These are phyloP conservation scores for Apophysomyces elegans DNA, from an alignment of 371 early-diverging fungal species.

Conservation along the genomic window DNA sequence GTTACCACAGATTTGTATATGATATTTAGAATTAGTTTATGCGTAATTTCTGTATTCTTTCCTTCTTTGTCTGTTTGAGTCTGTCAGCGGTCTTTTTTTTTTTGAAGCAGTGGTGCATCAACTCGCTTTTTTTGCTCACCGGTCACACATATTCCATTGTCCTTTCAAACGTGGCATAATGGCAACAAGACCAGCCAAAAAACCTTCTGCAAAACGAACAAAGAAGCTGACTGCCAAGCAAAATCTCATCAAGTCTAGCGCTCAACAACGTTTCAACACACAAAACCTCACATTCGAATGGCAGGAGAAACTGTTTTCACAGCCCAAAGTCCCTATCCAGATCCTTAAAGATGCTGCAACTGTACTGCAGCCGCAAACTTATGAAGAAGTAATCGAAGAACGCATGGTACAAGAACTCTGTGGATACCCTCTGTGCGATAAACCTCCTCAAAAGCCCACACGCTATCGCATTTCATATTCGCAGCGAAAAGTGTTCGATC, in stretches of 20 bases:
- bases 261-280: constrained; percentile 48
- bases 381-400: constrained; percentile 68
- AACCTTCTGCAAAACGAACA: constrained; percentile 17
- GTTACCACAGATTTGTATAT: too few relatives aligned
- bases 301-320: constrained; percentile 60
- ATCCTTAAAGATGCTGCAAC: constrained; percentile 39
- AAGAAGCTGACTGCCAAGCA: constrained; percentile 47
- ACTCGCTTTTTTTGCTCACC: neutral
- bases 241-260: constrained; percentile 50
- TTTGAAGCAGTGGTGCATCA: neutral
- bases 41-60: too few relatives aligned
- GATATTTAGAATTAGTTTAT: too few relatives aligned
- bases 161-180: neutral
- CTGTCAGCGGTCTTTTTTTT: too few relatives aligned
- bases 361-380: constrained; percentile 55
- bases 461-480: constrained; percentile 62
- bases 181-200: constrained; percentile 5
- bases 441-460: constrained; percentile 27
- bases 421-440: constrained; percentile 72
- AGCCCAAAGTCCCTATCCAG: constrained; percentile 15
- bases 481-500: constrained; percentile 71
- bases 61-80: too few relatives aligned
- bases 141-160: neutral
- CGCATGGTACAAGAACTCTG: constrained; percentile 65
- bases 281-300: constrained; percentile 60